These are phyloP conservation scores for Fusarium equiseti DNA, from an alignment of 2,329 filamentous ascomycete genomes.

Conservation along the genomic window DNA sequence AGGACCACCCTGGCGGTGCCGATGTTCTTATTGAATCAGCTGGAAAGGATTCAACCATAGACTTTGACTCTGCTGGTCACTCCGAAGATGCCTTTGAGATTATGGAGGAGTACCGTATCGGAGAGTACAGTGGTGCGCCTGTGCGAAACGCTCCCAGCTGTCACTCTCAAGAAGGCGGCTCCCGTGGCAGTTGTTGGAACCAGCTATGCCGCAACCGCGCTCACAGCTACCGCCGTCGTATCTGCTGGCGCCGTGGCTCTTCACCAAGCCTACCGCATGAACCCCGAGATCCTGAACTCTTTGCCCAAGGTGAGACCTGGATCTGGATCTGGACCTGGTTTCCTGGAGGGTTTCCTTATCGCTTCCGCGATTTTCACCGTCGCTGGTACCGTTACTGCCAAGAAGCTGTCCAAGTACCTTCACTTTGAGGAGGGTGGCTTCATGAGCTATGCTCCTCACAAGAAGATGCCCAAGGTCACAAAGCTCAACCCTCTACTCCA, in stretches of 20 bases:
- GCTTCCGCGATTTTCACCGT: slow-evolving; percentile 42
- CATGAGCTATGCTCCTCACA: slow-evolving; percentile 47
- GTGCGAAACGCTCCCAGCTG: slow-evolving; percentile 19
- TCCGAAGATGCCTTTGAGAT: slow-evolving; percentile 69
- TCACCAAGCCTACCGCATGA: slow-evolving; percentile 33
- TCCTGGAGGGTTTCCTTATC: slow-evolving; percentile 29
- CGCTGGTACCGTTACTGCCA: slow-evolving; percentile 48
- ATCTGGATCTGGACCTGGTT: slow-evolving; percentile 21
- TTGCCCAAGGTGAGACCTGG: slow-evolving; percentile 25
- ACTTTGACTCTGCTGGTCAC: slow-evolving; percentile 87
- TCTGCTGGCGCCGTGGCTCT: slow-evolving; percentile 25
- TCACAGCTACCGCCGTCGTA: slow-evolving; percentile 21
- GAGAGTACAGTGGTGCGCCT: slow-evolving; percentile 52
- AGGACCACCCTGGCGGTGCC: slow-evolving; percentile 78
- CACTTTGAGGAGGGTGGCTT: slow-evolving; percentile 44
- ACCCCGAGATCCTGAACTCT: slow-evolving; percentile 5
- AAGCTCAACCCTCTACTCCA: slow-evolving; percentile 45
- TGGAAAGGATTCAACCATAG: slow-evolving; percentile 82
- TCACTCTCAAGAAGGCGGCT: slow-evolving; percentile 18
- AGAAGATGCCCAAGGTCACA: slow-evolving; percentile 54
- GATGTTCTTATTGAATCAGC: slow-evolving; percentile 82
- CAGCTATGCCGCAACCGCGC: slow-evolving; percentile 4
- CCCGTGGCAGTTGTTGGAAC: slow-evolving; percentile 30
- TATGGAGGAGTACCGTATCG: slow-evolving; percentile 55
- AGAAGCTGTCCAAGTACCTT: slow-evolving; percentile 50